Evolutionary conservation across 441 rosid genomes (phyloP).

Genomic region (Syzygium malaccense): DNA sequence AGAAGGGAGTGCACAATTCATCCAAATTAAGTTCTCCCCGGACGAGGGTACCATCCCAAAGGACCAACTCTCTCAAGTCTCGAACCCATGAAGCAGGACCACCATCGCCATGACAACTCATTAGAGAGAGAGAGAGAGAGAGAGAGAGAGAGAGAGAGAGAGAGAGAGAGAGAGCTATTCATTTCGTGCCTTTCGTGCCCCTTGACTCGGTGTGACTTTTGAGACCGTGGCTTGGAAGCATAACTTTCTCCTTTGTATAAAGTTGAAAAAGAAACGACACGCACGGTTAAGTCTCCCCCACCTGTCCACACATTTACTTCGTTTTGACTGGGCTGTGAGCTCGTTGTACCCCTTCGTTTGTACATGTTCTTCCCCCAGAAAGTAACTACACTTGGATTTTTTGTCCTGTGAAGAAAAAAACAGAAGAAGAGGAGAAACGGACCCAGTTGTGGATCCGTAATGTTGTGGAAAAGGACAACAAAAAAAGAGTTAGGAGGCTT

Average conservation of each 20-base stretch:
- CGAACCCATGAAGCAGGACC: not conserved
- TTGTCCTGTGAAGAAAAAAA: not conserved
- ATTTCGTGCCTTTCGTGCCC: not conserved
- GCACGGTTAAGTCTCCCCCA: not conserved
- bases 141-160: not conserved
- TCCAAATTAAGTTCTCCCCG: not conserved
- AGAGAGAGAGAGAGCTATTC: no score
- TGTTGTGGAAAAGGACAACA: not conserved
- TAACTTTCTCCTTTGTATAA: not conserved
- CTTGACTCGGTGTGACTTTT: not conserved
- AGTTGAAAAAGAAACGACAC: not conserved
- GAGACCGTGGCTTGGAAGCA: not conserved
- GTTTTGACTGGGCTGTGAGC: not conserved
- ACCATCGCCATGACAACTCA: not conserved
- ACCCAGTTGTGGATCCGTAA: not conserved
- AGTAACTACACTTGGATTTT: not conserved
- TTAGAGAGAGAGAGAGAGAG: not conserved
- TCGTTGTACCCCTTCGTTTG: not conserved
- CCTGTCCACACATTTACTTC: not conserved
- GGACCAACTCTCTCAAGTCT: not conserved
- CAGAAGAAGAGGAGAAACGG: not conserved
- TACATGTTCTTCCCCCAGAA: not conserved
- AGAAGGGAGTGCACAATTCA: not conserved
- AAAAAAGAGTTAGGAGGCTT: not conserved
- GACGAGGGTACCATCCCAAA: not conserved